Conservation (phyloP, 495 filamentous ascomycete species). For the Talaromyces nanjingensis region DNA sequence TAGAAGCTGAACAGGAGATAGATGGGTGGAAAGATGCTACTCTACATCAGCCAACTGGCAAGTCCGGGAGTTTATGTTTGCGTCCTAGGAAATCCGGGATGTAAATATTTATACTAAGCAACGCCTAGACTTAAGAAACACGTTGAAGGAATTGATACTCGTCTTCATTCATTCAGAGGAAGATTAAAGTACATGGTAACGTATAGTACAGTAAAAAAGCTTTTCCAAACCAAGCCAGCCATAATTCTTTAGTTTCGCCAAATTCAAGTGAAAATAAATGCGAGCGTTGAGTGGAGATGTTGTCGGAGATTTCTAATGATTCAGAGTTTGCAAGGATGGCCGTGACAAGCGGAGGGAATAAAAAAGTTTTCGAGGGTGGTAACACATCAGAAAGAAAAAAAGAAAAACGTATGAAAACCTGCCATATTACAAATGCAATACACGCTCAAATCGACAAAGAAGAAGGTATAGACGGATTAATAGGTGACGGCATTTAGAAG, state of each 20-base stretch:
- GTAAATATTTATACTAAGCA: no score
- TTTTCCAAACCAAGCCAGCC: not conserved
- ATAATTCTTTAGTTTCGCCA: conserved; percentile 1
- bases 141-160: not conserved
- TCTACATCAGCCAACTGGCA: no score
- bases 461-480: conserved; percentile 3
- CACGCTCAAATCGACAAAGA: conserved; percentile 9
- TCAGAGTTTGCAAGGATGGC: not conserved
- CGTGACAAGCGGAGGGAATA: conserved; percentile 2
- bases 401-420: not conserved
- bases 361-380: not conserved
- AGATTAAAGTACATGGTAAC: conserved; percentile 8
- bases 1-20: no score
- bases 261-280: conserved; percentile 2
- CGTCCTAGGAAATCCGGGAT: no score
- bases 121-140: not conserved
- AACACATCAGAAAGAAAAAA: conserved; percentile 8
- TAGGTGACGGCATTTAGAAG: conserved; percentile 22
- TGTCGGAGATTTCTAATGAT: conserved; percentile 3
- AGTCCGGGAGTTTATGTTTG: no score
- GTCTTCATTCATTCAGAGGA: not conserved
- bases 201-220: conserved; percentile 1
- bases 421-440: conserved; percentile 12
- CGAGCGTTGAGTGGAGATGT: conserved; percentile 8
- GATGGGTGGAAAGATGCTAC: no score